Evolutionary conservation across 306 rosid species (phyloP).

Genomic region (Prunus salicina): DNA sequence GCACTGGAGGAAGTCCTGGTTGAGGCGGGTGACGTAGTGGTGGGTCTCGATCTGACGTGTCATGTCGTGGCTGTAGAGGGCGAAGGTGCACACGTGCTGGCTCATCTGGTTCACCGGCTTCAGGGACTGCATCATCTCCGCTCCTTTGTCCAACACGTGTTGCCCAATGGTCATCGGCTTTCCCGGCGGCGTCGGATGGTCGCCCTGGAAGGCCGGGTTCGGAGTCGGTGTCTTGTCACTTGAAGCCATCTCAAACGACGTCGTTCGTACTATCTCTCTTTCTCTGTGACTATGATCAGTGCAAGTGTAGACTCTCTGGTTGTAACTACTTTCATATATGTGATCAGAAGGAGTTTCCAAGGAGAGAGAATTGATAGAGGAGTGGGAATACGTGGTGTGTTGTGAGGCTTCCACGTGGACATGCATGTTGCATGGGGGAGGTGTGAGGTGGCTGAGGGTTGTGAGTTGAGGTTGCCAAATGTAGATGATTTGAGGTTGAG

Average conservation of each 20-base stretch:
- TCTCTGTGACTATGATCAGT: neutral
- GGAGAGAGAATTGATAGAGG: neutral
- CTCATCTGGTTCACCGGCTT: slow-evolving; percentile 62
- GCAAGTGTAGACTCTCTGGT: neutral
- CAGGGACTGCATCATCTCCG: slow-evolving; percentile 55
- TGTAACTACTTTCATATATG: neutral
- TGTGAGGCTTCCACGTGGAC: slow-evolving; percentile 31
- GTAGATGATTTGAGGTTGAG: neutral
- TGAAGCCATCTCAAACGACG: slow-evolving; percentile 37
- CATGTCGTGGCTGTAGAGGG: slow-evolving; percentile 67
- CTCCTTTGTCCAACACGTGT: slow-evolving; percentile 55
- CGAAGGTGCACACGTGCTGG: slow-evolving; percentile 67
- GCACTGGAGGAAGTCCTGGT: slow-evolving; percentile 65
- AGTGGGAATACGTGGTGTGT: slow-evolving; percentile 27
- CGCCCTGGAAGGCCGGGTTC: slow-evolving; percentile 14
- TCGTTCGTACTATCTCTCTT: no score
- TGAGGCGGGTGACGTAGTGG: slow-evolving; percentile 54
- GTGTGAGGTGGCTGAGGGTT: slow-evolving; percentile 31
- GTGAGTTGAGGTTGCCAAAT: slow-evolving; percentile 15
- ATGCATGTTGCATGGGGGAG: slow-evolving; percentile 18
- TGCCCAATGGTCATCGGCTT: slow-evolving; percentile 42
- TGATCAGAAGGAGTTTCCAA: neutral
- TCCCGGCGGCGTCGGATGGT: slow-evolving; percentile 34
- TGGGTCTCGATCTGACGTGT: slow-evolving; percentile 72
- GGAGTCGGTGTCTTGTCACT: slow-evolving; percentile 32